Conservation (phyloP, 345 rosid genomes). For the Gossypium anomalum region DNA sequence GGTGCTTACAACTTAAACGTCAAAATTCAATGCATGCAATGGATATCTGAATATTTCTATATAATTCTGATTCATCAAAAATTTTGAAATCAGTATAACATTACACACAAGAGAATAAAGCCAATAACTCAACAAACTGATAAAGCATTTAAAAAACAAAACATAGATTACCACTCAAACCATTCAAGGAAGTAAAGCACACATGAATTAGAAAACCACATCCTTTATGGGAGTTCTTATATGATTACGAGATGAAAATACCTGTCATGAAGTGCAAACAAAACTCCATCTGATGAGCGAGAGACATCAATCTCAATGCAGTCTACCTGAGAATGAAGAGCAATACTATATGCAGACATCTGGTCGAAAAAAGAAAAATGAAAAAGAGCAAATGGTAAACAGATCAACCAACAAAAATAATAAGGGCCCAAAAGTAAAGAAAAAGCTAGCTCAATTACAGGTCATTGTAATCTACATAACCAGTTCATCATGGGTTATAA, state of each 20-base stretch:
- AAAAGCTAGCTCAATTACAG: neutral
- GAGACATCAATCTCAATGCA: conserved; percentile 95
- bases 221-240: neutral
- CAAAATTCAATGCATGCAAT: conserved; percentile 1
- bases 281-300: conserved; percentile 80
- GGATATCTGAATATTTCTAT: neutral
- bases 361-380: conserved; percentile 20
- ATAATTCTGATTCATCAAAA: neutral
- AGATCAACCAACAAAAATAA: neutral
- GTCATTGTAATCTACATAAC: neutral
- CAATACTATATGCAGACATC: conserved; percentile 73
- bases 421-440: neutral
- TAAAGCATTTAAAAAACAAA: neutral
- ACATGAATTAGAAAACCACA: neutral
- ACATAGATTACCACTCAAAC: neutral
- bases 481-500: neutral
- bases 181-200: neutral
- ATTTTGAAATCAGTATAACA: neutral
- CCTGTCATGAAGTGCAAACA: conserved; percentile 95
- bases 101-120: neutral
- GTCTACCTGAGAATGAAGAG: conserved; percentile 72
- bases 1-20: neutral
- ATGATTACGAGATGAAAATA: conserved; percentile 23
- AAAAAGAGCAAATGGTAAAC: conserved; percentile 16
- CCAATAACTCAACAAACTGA: neutral